phyloP scores from a whole-genome alignment of 2,329 filamentous ascomycete genomes.

The Trichoderma koningiopsis region DNA sequence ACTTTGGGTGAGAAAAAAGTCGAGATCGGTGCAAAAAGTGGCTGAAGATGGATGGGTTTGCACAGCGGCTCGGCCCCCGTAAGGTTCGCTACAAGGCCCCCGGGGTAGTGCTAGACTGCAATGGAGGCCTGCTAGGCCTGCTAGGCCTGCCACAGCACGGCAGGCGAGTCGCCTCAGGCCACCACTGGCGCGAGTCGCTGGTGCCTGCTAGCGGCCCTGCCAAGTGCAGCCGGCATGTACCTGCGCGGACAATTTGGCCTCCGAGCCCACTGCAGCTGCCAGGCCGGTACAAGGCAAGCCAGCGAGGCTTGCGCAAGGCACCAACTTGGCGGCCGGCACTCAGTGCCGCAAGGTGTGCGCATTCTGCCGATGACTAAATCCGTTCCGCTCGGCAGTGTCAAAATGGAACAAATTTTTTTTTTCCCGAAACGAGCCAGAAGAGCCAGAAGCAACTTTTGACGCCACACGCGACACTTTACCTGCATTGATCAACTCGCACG shows the following conservation, averaged over 20 bases:
- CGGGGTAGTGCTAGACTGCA: background rate
- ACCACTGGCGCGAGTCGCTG: background rate
- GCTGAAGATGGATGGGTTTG: conserved; percentile 19
- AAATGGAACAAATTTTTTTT: background rate
- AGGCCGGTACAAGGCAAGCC: background rate
- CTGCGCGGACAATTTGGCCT: conserved; percentile 4
- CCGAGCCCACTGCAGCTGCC: background rate
- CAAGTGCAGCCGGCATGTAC: background rate
- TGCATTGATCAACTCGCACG: background rate
- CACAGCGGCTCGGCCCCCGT: conserved; percentile 24
- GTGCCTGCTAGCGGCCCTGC: background rate
- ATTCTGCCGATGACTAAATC: background rate
- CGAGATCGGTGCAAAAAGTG: background rate
- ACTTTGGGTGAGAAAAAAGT: background rate
- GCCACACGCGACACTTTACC: background rate
- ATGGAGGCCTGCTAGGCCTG: background rate
- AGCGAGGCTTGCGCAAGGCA: conserved; percentile 17
- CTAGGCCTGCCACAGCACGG: conserved; percentile 8
- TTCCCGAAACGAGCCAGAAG: background rate
- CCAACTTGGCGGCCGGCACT: conserved; percentile 18
- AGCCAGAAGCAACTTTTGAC: background rate
- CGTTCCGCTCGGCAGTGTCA: conserved; percentile 18
- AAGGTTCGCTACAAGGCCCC: conserved; percentile 19
- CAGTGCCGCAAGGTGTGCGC: conserved; percentile 19
- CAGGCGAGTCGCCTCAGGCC: background rate